Conservation (phyloP, 2,329 filamentous ascomycete genomes). For the Rosellinia necatrix region DNA sequence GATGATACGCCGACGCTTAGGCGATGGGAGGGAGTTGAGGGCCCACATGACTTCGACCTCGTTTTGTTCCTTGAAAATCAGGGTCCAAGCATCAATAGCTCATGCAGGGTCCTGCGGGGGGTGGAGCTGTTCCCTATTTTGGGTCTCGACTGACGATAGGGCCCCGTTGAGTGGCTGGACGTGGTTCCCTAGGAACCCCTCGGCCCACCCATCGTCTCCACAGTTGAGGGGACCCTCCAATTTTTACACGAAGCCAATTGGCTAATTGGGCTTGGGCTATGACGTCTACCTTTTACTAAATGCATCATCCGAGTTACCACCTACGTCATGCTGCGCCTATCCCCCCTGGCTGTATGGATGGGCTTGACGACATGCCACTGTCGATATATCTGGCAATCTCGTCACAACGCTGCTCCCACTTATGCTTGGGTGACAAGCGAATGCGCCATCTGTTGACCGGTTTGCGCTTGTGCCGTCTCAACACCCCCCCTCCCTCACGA, state of each 20-base stretch:
- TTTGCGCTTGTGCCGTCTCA: neutral
- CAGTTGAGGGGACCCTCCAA: neutral
- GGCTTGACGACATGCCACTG: constrained; percentile 24
- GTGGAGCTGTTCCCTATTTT: constrained; percentile 24
- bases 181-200: constrained; percentile 16
- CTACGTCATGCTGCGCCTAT: constrained; percentile 25
- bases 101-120: constrained; percentile 39
- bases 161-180: neutral
- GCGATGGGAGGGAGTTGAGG: neutral
- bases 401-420: constrained; percentile 12
- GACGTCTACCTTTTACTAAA: constrained; percentile 16
- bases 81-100: constrained; percentile 37
- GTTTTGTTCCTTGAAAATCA: constrained; percentile 27
- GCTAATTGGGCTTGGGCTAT: constrained; percentile 10
- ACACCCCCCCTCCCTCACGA: neutral
- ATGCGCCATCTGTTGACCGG: constrained; percentile 2
- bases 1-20: constrained; percentile 9
- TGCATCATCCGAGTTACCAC: constrained; percentile 27
- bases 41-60: constrained; percentile 19
- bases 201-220: neutral
- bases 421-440: constrained; percentile 14
- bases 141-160: neutral
- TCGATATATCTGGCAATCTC: constrained; percentile 10
- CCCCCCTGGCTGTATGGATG: neutral
- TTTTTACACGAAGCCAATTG: constrained; percentile 11